A percentile compares a stretch with the other conserved stretches of the same genome.
Evolutionary conservation across 2,329 filamentous ascomycete species (phyloP).

Genomic region (Anisogramma anomala): DNA sequence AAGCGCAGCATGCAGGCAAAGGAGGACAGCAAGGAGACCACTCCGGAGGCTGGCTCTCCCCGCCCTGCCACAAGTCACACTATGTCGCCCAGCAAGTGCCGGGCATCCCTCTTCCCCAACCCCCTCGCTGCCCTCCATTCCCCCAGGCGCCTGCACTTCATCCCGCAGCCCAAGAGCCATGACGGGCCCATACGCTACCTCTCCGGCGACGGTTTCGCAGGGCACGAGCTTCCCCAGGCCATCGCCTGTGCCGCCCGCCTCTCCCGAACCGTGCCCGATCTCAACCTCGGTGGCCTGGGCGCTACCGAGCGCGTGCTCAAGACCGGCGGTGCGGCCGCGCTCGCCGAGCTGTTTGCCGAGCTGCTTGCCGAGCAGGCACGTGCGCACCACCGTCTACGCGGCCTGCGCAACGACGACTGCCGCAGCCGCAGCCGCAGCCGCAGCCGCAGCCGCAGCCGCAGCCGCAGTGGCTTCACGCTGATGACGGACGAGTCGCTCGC

Average conservation of each 20-base stretch:
- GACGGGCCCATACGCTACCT: neutral
- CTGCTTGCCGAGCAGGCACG: neutral
- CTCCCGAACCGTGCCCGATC: neutral
- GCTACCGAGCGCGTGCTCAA: conserved; percentile 1
- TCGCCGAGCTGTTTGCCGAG: neutral
- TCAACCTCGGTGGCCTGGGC: neutral
- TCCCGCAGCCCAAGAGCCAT: neutral
- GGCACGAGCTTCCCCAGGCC: neutral
- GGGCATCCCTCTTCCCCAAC: neutral
- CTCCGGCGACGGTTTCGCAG: conserved; percentile 1
- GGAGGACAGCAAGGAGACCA: neutral
- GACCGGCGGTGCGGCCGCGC: neutral
- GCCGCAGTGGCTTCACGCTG: neutral
- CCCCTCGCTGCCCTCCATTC: neutral
- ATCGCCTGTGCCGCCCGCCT: neutral
- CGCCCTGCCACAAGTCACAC: neutral
- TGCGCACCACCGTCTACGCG: neutral
- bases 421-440: neutral
- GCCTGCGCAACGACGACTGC: neutral
- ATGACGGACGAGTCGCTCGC: neutral
- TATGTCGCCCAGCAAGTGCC: neutral
- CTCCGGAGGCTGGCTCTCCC: neutral
- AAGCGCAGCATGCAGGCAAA: neutral
- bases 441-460: neutral
- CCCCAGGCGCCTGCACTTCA: neutral